A percentile compares a stretch with the other conserved stretches of the same genome.
These are phyloP conservation scores for Didymella keratinophila DNA, from an alignment of 2,329 filamentous ascomycete genomes.

Conservation along the genomic window DNA sequence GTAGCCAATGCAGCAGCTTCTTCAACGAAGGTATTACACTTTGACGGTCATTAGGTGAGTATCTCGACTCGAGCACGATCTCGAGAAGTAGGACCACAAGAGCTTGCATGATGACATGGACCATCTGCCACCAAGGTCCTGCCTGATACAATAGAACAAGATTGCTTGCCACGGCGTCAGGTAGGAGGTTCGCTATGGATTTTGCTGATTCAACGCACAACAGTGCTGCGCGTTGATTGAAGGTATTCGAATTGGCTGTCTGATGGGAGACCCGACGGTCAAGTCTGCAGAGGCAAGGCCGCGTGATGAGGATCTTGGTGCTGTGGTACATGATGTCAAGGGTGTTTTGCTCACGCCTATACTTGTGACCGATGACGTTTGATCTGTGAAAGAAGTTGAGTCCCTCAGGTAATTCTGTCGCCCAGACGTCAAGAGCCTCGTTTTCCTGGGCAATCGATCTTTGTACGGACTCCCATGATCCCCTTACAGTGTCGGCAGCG, in stretches of 20 bases:
- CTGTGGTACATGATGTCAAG: conserved; percentile 33
- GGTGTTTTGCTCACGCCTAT: conserved; percentile 26
- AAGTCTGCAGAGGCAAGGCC: conserved; percentile 51
- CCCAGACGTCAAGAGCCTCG: conserved; percentile 47
- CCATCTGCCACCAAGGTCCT: conserved; percentile 52
- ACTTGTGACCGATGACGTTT: background rate
- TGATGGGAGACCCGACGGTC: conserved; percentile 44
- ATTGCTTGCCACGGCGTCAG: conserved; percentile 26
- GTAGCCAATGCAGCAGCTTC: conserved; percentile 47
- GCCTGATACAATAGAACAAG: conserved; percentile 25
- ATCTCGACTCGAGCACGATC: conserved; percentile 36
- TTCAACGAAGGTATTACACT: conserved; percentile 38
- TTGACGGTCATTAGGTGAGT: conserved; percentile 30
- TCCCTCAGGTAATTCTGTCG: conserved; percentile 34
- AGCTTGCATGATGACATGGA: conserved; percentile 48
- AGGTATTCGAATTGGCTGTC: conserved; percentile 36
- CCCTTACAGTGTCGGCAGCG: conserved; percentile 33
- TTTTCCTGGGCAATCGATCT: conserved; percentile 36
- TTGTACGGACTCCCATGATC: conserved; percentile 50
- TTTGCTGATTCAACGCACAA: conserved; percentile 48
- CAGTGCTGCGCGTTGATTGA: conserved; percentile 44
- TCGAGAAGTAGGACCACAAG: conserved; percentile 50
- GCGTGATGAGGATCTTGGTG: conserved; percentile 47
- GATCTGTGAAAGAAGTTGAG: conserved; percentile 26
- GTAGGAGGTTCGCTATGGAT: conserved; percentile 44